Base-by-base conservation (phyloP, 306 rosid genomes). In the Vigna nakashimae region DNA sequence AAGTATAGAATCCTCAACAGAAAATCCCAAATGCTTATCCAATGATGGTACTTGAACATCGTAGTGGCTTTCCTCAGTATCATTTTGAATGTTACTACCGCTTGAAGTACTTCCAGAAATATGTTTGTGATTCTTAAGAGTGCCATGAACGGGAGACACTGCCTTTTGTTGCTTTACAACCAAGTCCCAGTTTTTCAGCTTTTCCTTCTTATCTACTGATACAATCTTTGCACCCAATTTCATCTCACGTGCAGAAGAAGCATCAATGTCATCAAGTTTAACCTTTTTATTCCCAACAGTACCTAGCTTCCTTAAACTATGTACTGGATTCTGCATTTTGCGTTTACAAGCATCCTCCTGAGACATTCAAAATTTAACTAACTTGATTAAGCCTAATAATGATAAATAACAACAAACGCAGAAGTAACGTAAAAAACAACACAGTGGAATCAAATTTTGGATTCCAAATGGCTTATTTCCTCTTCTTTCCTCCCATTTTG, bases 11-110 rank as follows among this genome's bases (percentile, higher is more conserved):
- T 89, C 88, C 74, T 79, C 70, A 30, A 57, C 90, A 10, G 83
- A 89, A 79, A 89, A 87, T 58, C 80, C 85, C 56, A 89, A 96
- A 74, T 79, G 89, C 79, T 76, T 83, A 22, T 85, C 88, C 34
- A 84, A 74, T 52, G 64, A 70, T 26, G 71, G 87, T 56, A 74
- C 26, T 63, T 74, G 89, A 69, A 66, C 36, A 67, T 79, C 83
- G 74, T 73, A 70, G 43, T 70, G 57, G 75, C 59, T 86, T 63
- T 38, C 87, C 56, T 76, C 86, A 28, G 63, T 55, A 45, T 65
- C 80, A 26, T 83, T 77, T 60, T 68, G 82, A 71, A 52, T 57
- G 30, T 48, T 70, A 70, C 74, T 57, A 76, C 20, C 62, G 45
- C 84, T 24, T 40, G 91, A 69, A 38, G 84, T 85, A 73, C 81